Evolutionary conservation across 1,284 basidiomycete species (phyloP).

Genomic region (Boletus mariae): DNA sequence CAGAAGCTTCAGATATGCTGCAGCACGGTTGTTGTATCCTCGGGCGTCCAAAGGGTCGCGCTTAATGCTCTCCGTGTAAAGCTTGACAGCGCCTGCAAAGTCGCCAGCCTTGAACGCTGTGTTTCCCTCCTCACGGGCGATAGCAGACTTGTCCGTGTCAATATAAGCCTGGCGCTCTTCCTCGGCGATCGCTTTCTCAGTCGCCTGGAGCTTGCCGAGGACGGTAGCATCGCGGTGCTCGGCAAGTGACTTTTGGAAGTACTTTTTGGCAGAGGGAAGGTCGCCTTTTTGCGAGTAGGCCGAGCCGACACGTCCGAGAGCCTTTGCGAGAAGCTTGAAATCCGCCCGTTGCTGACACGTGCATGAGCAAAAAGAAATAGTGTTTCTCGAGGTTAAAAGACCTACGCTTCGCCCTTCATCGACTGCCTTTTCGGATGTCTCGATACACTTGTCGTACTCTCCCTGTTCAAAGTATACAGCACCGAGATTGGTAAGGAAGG

Average conservation of each 20-base stretch:
- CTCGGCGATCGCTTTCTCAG: slow-evolving; percentile 80
- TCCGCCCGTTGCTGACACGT: slow-evolving; percentile 64
- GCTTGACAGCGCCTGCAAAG: slow-evolving; percentile 89
- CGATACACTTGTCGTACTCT: slow-evolving; percentile 87
- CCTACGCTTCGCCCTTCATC: slow-evolving; percentile 83
- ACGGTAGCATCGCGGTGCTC: slow-evolving; percentile 97
- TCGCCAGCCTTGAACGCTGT: slow-evolving; percentile 87
- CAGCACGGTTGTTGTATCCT: slow-evolving; percentile 96
- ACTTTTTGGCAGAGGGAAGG: slow-evolving; percentile 78
- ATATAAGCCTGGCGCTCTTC: slow-evolving; percentile 83
- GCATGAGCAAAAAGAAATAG: slow-evolving; percentile 4
- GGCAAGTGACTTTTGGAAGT: slow-evolving; percentile 87
- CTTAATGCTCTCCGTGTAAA: slow-evolving; percentile 96
- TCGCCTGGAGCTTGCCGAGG: slow-evolving; percentile 85
- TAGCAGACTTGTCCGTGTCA: slow-evolving; percentile 81
- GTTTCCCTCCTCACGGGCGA: slow-evolving; percentile 92
- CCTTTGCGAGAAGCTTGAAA: slow-evolving; percentile 81
- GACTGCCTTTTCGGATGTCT: slow-evolving; percentile 90
- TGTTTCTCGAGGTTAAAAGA: neutral
- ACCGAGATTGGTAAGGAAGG: slow-evolving; percentile 87
- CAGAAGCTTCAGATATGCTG: slow-evolving; percentile 93
- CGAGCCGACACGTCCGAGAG: slow-evolving; percentile 86
- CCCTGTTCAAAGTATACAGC: slow-evolving; percentile 92
- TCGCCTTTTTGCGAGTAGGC: slow-evolving; percentile 86
- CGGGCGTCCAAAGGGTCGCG: slow-evolving; percentile 87